Percentiles rank a stretch among this genome's conserved stretches.
Evolutionary conservation across 805 yeast species (phyloP).

Genomic region (Candida orba): DNA sequence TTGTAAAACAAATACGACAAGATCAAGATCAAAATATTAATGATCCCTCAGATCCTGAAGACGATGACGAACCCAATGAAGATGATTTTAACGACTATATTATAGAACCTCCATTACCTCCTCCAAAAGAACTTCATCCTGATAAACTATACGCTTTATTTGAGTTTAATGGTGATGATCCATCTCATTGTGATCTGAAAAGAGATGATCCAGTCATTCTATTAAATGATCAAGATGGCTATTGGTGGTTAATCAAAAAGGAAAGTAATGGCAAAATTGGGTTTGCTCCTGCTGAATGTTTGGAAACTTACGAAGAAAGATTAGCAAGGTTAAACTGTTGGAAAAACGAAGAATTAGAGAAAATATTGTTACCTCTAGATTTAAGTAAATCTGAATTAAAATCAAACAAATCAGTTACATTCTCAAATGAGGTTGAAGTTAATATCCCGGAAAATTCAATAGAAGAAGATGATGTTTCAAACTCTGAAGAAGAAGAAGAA

Average conservation of each 20-base stretch:
- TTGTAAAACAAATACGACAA: conserved; percentile 8
- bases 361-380: conserved; percentile 11
- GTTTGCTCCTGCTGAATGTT: conserved; percentile 92
- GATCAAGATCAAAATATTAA: conserved; percentile 4
- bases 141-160: conserved; percentile 78
- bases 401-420: conserved; percentile 18
- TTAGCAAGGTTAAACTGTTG: conserved; percentile 88
- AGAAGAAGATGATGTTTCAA: conserved; percentile 14
- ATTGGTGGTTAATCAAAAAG: conserved; percentile 89
- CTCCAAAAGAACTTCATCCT: conserved; percentile 79
- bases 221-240: conserved; percentile 82
- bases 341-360: conserved; percentile 64
- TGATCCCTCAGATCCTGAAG: conserved; percentile 16
- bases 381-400: conserved; percentile 1
- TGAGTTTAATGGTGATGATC: conserved; percentile 87
- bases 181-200: conserved; percentile 74
- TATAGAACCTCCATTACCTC: conserved; percentile 35
- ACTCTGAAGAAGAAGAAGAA: not conserved
- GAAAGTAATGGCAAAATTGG: conserved; percentile 67
- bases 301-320: conserved; percentile 88
- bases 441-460: conserved; percentile 16
- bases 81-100: conserved; percentile 37
- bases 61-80: conserved; percentile 20
- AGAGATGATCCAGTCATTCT: conserved; percentile 80
- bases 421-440: conserved; percentile 14